A percentile compares a stretch with the other conserved stretches of the same genome.
These are phyloP conservation scores for Penicillium sp. DNA, from an alignment of 2,329 filamentous ascomycete genomes.

Conservation along the genomic window DNA sequence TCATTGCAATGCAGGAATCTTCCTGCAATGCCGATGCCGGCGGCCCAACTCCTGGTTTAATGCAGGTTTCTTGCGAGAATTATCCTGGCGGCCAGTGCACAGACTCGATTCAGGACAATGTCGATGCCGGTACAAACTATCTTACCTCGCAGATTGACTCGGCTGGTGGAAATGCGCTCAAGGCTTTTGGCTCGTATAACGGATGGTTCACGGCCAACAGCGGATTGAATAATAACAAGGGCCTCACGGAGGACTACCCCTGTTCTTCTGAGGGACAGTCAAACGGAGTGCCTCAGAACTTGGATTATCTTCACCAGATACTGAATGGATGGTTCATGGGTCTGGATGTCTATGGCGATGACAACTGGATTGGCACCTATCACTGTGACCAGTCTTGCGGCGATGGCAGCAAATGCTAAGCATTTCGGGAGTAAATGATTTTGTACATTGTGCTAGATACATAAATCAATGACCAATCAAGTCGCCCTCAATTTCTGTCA, in stretches of 20 bases:
- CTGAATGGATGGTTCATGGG: constrained; percentile 45
- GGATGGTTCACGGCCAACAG: constrained; percentile 40
- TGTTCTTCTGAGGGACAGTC: constrained; percentile 33
- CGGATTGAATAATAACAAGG: constrained; percentile 35
- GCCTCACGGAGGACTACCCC: constrained; percentile 33
- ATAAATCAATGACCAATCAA: not conserved
- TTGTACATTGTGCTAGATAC: constrained; percentile 17
- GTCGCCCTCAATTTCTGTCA: too few relatives aligned
- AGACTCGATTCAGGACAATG: constrained; percentile 39
- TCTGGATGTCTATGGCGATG: constrained; percentile 36
- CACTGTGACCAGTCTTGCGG: constrained; percentile 23
- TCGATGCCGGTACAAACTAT: constrained; percentile 40
- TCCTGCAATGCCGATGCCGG: constrained; percentile 41
- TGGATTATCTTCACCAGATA: constrained; percentile 43
- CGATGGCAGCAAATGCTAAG: constrained; percentile 20
- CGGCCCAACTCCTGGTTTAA: constrained; percentile 40
- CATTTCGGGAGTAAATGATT: not conserved
- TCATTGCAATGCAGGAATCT: constrained; percentile 44
- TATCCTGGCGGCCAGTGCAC: constrained; percentile 41
- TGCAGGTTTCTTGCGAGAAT: constrained; percentile 43
- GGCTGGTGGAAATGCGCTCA: constrained; percentile 34
- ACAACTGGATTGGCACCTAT: constrained; percentile 29
- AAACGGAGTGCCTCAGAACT: constrained; percentile 39
- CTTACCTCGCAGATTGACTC: constrained; percentile 30
- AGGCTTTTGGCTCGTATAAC: constrained; percentile 42